phyloP scores from a whole-genome alignment of 2,329 filamentous ascomycete genomes.

The Xylaria sp. region DNA sequence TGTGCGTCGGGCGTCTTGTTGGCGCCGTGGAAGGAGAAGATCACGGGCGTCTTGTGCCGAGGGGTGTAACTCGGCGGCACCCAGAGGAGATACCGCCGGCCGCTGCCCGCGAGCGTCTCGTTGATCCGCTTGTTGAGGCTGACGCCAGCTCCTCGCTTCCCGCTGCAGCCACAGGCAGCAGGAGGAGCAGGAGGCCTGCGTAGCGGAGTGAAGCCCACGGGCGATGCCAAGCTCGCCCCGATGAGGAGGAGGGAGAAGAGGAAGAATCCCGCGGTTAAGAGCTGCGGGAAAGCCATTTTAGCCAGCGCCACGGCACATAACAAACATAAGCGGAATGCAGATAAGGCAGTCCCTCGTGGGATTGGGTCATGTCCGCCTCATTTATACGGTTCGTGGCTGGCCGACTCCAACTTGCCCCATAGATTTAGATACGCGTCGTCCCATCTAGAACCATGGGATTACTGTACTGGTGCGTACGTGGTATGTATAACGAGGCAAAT shows the following conservation, averaged over 20 bases:
- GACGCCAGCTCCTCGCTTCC: not conserved
- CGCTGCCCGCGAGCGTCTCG: slow-evolving; percentile 26
- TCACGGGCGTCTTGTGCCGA: slow-evolving; percentile 28
- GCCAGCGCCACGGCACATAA: not conserved
- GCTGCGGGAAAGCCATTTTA: slow-evolving; percentile 8
- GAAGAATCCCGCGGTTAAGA: slow-evolving; percentile 12
- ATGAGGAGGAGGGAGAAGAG: slow-evolving; percentile 11
- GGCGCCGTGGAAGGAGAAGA: slow-evolving; percentile 40
- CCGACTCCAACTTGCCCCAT: not conserved
- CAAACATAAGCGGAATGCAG: not conserved
- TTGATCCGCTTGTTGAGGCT: slow-evolving; percentile 22
- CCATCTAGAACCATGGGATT: not conserved
- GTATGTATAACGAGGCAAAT: not conserved
- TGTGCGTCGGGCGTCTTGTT: slow-evolving; percentile 36
- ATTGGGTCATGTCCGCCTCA: not conserved
- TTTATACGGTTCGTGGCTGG: slow-evolving; percentile 4
- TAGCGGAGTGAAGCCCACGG: not conserved
- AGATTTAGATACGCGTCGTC: not conserved
- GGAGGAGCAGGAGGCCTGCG: not conserved
- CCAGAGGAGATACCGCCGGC: slow-evolving; percentile 38
- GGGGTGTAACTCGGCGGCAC: slow-evolving; percentile 35
- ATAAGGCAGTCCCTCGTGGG: not conserved
- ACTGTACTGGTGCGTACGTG: too few species aligned
- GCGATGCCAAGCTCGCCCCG: slow-evolving; percentile 2
- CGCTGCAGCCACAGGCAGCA: slow-evolving; percentile 4